A percentile compares a stretch with the other conserved stretches of the same genome.
Conservation (phyloP, 164 flowering plant genomes). For the Macadamia tetraphylla region DNA sequence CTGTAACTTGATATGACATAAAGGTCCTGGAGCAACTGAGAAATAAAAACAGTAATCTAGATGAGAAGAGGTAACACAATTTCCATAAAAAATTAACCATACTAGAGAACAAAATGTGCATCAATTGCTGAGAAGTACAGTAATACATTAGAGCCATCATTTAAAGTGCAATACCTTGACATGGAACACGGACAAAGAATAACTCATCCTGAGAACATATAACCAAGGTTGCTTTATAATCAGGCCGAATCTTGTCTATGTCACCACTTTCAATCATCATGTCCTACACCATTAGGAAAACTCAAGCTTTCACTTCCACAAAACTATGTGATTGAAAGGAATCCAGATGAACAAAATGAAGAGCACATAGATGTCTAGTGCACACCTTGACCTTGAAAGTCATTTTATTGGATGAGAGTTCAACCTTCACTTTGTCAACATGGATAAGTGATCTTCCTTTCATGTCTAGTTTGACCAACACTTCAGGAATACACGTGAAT, state of each 20-base stretch:
- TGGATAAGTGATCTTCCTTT: constrained; percentile 1
- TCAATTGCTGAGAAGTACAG: not conserved
- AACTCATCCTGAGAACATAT: constrained; percentile 32
- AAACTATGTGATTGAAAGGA: not conserved
- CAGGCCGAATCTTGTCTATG: constrained; percentile 51
- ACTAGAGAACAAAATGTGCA: not conserved
- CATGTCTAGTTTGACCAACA: constrained; percentile 20
- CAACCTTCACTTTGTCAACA: constrained; percentile 16
- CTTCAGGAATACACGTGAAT: constrained; percentile 33
- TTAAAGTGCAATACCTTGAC: constrained; percentile 39
- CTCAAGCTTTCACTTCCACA: not conserved
- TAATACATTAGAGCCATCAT: not conserved
- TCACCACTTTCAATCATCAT: constrained; percentile 29
- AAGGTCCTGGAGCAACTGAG: constrained; percentile 58
- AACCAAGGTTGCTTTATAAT: constrained; percentile 42
- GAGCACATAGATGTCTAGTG: not conserved
- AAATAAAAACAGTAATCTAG: not conserved
- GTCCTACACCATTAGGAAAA: constrained; percentile 28
- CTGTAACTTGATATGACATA: constrained; percentile 17
- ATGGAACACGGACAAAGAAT: constrained; percentile 31
- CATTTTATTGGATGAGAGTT: constrained; percentile 29
- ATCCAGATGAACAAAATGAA: not conserved
- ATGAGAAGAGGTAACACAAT: not conserved
- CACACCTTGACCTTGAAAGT: constrained; percentile 46
- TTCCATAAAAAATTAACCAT: not conserved